phyloP scores from a whole-genome alignment of 495 filamentous ascomycete species.

The Penicillium riverlandense region DNA sequence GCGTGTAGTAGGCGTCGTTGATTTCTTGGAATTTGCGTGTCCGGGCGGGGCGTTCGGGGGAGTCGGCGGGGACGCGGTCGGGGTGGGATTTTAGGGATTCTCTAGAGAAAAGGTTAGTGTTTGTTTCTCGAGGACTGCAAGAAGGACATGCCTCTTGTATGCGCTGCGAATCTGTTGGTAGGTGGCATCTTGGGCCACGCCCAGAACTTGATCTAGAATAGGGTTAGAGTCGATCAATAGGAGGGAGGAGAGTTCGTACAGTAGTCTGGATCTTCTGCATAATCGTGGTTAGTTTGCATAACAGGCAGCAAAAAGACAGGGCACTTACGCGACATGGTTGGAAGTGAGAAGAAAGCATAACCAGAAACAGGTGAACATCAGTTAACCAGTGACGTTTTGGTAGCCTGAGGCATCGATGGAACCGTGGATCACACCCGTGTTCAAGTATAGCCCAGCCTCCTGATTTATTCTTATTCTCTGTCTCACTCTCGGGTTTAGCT shows the following conservation, averaged over 20 bases:
- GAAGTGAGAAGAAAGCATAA: neutral
- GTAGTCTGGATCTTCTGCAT: constrained; percentile 12
- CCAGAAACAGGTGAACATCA: neutral
- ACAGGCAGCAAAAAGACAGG: neutral
- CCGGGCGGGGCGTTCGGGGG: constrained; percentile 72
- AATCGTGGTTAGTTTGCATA: constrained; percentile 1
- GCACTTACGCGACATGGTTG: constrained; percentile 20
- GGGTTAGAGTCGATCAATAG: constrained; percentile 1
- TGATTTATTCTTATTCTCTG: neutral
- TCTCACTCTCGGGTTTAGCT: neutral
- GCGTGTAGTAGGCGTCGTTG: constrained; percentile 97
- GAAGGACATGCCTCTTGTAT: constrained; percentile 67
- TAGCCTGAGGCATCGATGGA: neutral
- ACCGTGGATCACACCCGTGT: constrained; percentile 7
- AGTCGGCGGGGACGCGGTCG: constrained; percentile 79
- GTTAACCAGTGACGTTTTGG: constrained; percentile 14
- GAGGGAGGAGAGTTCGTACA: constrained; percentile 6
- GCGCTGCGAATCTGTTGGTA: constrained; percentile 85
- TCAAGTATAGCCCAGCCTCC: constrained; percentile 1
- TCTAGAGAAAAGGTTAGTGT: constrained; percentile 34
- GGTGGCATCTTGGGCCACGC: constrained; percentile 64
- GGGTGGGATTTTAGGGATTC: constrained; percentile 92
- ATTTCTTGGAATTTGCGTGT: constrained; percentile 92
- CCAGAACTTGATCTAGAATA: constrained; percentile 55
- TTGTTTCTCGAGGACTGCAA: neutral